A percentile compares a stretch with the other conserved stretches of the same genome.
These are phyloP conservation scores for Pelargonium fulgidum DNA, from an alignment of 441 rosid genomes.

Conservation along the genomic window DNA sequence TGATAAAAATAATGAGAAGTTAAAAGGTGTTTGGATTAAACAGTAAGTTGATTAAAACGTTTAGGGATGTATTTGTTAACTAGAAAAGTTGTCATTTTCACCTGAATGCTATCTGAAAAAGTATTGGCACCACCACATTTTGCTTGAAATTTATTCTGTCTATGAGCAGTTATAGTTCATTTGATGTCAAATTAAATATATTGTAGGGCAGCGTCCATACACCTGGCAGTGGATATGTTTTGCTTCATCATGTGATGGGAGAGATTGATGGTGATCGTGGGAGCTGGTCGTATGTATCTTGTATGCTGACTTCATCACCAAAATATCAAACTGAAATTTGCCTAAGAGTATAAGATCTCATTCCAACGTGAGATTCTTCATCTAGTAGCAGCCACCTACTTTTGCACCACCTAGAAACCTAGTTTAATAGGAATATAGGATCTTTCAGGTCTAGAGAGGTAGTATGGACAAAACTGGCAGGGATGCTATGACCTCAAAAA, in stretches of 20 bases:
- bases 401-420: not conserved
- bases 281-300: slow-evolving; percentile 82
- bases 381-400: not conserved
- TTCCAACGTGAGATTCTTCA: not conserved
- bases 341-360: not conserved
- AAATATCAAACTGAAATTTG: slow-evolving; percentile 25
- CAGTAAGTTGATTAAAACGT: not conserved
- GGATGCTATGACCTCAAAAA: not conserved
- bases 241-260: slow-evolving; percentile 97
- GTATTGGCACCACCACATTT: not conserved
- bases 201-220: slow-evolving; percentile 56
- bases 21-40: not conserved
- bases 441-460: not conserved
- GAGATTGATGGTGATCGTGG: slow-evolving; percentile 79
- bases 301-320: slow-evolving; percentile 6
- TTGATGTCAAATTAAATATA: slow-evolving; percentile 10
- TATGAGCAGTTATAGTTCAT: not conserved
- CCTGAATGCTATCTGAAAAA: not conserved
- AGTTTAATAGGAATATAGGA: not conserved
- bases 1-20: not conserved
- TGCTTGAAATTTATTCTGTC: not conserved
- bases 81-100: not conserved
- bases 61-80: not conserved
- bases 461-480: not conserved
- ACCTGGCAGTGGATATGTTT: slow-evolving; percentile 92